Evolutionary conservation across 208 protist species (phyloP), one percentile per base, ranked within the genome.

Genomic region (Trypanosoma grayi): DNA sequence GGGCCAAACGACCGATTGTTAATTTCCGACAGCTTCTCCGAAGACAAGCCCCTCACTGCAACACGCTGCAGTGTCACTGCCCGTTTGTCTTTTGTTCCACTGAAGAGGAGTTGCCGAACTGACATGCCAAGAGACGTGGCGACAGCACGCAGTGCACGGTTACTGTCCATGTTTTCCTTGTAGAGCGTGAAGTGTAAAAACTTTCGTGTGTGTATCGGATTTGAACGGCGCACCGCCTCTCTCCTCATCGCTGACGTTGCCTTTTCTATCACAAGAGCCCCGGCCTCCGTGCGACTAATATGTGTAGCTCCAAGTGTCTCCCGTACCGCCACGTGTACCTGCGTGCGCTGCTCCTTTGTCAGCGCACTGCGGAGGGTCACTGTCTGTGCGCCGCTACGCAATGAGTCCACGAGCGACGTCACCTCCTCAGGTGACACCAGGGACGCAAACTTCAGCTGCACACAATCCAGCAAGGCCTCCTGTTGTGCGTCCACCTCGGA

Each of bases 51-150:
- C 16, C 74, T 81, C 5, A 90, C 79, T 7, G 92, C 81, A 24
- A 97, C 84, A 27, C 84, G 79, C 76, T 98, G 97, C 44, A 89
- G 66, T 8, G 97, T 98, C 30, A 98, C 84, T 1, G 82, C 97
- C 33, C 94, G 85, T 78, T 97, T 96, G 69, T 98, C 97, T 69
- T 98, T 98, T 13, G 95, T 98, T 33, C 97, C 97, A 44, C 95
- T 94, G 57, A 93, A 97, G 54, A 83, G 66, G 50, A 98, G 77
- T 54, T 84, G 64, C 14, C 90, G 83, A 1, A 60, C 51, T 45
- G 70, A 72, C 18, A 96, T 36, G 58, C 64, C 39, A 48, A 97
- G 69, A 22, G 71, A 61, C 9, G 60, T 57, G 10, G 94, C 81
- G 13, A 98, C 47, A 36, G 66, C 54, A 8, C 75, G 73, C 27